Evolutionary conservation across 1,284 basidiomycete genomes (phyloP).

Genomic region (Kwoniella shivajii): DNA sequence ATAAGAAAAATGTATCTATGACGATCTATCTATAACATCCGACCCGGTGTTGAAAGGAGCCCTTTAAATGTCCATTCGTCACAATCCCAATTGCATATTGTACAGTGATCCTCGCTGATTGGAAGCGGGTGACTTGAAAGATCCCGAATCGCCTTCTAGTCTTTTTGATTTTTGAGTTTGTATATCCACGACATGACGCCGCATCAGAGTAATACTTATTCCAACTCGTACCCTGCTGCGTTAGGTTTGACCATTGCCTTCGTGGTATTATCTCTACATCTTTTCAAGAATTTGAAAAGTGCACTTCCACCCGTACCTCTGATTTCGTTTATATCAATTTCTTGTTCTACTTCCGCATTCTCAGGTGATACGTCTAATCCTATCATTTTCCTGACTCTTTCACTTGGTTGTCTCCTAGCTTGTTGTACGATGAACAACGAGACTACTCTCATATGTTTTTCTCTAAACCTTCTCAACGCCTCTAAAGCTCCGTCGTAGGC

Average conservation of each 20-base stretch:
- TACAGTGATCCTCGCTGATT: too few relatives aligned
- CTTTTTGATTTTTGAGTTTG: not conserved
- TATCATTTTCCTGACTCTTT: conserved; percentile 36
- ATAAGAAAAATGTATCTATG: too few relatives aligned
- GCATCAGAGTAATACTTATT: too few relatives aligned
- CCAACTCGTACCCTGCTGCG: conserved; percentile 34
- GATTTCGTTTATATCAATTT: conserved; percentile 53
- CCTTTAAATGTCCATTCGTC: too few relatives aligned
- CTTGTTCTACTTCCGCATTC: conserved; percentile 18
- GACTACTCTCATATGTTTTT: conserved; percentile 85
- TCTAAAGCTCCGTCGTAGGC: conserved; percentile 75
- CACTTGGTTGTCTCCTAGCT: conserved; percentile 54
- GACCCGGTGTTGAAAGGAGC: too few relatives aligned
- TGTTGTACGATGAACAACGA: conserved; percentile 79
- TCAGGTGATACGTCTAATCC: conserved; percentile 21
- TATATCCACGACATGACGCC: too few relatives aligned
- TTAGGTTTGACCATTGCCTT: conserved; percentile 59
- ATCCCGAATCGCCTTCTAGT: too few relatives aligned
- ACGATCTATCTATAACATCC: too few relatives aligned
- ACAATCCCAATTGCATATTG: too few relatives aligned
- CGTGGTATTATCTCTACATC: conserved; percentile 72
- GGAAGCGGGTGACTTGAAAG: too few relatives aligned
- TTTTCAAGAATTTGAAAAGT: conserved; percentile 77
- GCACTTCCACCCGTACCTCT: conserved; percentile 86
- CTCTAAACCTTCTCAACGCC: conserved; percentile 77